A percentile compares a stretch with the other conserved stretches of the same genome.
Evolutionary conservation across 257 asterid species (phyloP).

Genomic region (Primulina eburnea): DNA sequence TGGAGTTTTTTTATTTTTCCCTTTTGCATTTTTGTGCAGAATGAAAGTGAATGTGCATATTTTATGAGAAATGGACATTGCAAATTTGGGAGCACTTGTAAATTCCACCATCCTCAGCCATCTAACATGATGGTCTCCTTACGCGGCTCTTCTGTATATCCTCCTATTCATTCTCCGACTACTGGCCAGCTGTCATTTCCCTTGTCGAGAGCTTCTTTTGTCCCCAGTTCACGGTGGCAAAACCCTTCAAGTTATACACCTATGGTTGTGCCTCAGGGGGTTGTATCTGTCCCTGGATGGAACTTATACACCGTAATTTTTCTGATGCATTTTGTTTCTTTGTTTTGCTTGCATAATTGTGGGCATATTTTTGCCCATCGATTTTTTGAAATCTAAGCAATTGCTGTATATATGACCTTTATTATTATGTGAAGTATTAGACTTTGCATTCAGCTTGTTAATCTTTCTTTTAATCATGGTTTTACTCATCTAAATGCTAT

Average conservation of each 20-base stretch:
- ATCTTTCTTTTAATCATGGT: background rate
- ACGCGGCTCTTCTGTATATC: slow-evolving; percentile 90
- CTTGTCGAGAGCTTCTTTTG: slow-evolving; percentile 71
- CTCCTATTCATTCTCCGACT: slow-evolving; percentile 76
- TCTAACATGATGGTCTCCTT: slow-evolving; percentile 84
- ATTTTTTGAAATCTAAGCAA: slow-evolving; percentile 4
- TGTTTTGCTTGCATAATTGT: slow-evolving; percentile 12
- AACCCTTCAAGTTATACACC: slow-evolving; percentile 84
- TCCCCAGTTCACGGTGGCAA: slow-evolving; percentile 92
- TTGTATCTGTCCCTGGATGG: slow-evolving; percentile 90
- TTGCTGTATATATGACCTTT: background rate
- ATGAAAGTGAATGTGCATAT: slow-evolving; percentile 83
- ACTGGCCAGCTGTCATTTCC: slow-evolving; percentile 77
- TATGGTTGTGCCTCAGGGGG: slow-evolving; percentile 83
- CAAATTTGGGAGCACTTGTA: slow-evolving; percentile 95
- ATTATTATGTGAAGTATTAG: slow-evolving; percentile 7
- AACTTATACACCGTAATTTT: slow-evolving; percentile 73
- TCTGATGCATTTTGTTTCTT: slow-evolving; percentile 20
- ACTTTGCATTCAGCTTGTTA: background rate
- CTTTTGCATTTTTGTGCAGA: slow-evolving; percentile 39
- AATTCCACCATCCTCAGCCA: slow-evolving; percentile 95
- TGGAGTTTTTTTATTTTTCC: slow-evolving; percentile 21
- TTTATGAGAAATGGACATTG: slow-evolving; percentile 89
- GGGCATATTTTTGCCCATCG: background rate
- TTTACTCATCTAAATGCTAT: slow-evolving; percentile 12